Base-by-base conservation (phyloP, 2,329 filamentous ascomycete genomes). In the Nemania sp. region DNA sequence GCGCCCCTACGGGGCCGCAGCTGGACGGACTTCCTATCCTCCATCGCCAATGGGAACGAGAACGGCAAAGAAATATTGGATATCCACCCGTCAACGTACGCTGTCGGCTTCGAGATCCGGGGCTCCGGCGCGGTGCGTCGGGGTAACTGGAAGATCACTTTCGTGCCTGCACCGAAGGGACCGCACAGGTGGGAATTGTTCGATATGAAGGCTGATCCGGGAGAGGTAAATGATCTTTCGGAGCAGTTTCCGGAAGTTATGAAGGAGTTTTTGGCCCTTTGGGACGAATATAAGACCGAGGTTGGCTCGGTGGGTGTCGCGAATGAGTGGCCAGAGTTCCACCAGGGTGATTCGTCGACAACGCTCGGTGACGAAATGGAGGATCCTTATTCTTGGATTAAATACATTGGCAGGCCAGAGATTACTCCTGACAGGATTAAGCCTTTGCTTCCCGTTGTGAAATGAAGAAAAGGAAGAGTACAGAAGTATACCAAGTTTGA, bases 241-340 rank as follows among this genome's bases (percentile, higher is more conserved):
- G 47, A 49, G 24, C 38, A 56, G 52, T 35, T 59, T 35, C 66
- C 66, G 32, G 53, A 62, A 29, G 1, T 62, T 5, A 29, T 70
- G 29, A 29, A 63, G 49, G 68, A 68, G 32, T n/a, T 70, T 27
- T 54, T 70, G 52, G 57, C 49, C 13, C 65, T 62, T 13, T 70
- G 65, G 65, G 29, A 67, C 5, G 24, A 60, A 24, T 70, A 70
- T 87, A 62, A 62, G 62, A 51, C 32, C 22, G 62, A 68, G n/a
- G 57, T 58, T 20, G 66, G 66, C 32, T 63, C 64, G 45, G 65
- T 67, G 69, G 79, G 66, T n/a, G 51, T 68, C 20, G 66, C 62
- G 27, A 51, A 62, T 35, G 66, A 68, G 35, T 65, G 56, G 58
- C 56, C 41, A 45, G 47, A 55, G 29, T 27, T 51, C 26, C 26